phyloP scores from a whole-genome alignment of 108 stramenopile genomes.

The Licmophora abbreviata region DNA sequence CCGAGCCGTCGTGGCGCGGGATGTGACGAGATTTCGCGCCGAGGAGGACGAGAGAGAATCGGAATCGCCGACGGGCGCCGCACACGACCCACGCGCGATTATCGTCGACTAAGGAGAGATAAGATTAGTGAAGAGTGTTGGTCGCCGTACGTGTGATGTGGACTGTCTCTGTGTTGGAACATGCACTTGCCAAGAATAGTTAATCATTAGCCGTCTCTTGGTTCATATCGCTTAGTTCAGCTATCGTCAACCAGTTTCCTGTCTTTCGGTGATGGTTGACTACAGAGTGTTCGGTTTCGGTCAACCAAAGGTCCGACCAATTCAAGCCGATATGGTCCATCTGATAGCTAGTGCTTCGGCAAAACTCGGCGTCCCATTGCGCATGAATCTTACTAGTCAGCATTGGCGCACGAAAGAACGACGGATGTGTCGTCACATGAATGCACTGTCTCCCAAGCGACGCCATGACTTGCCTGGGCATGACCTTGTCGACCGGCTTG shows the following conservation, averaged over 20 bases:
- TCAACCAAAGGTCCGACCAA: conserved; percentile 76
- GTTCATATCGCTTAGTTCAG: not conserved
- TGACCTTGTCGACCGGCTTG: conserved; percentile 78
- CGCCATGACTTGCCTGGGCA: conserved; percentile 51
- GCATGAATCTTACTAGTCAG: conserved; percentile 69
- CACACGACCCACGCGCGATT: too few species aligned
- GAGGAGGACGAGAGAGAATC: too few species aligned
- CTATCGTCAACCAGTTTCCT: conserved; percentile 47
- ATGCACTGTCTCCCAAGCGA: conserved; percentile 33
- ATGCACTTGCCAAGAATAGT: too few species aligned
- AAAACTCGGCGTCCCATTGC: conserved; percentile 74
- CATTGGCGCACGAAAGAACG: conserved; percentile 85
- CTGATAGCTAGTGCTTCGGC: conserved; percentile 65
- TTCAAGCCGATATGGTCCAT: conserved; percentile 27
- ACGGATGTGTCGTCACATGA: conserved; percentile 51
- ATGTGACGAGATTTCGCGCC: too few species aligned
- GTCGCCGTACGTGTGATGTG: too few species aligned
- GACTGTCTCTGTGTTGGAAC: too few species aligned
- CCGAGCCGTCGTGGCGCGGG: too few species aligned
- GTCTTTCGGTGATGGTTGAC: conserved; percentile 33
- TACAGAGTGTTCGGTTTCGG: conserved; percentile 34
- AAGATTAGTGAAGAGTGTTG: too few species aligned
- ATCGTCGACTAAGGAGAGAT: too few species aligned
- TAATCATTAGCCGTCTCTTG: too few species aligned
- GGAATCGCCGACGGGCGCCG: too few species aligned